A percentile compares a stretch with the other conserved stretches of the same genome.
Evolutionary conservation across 192 early-diverging fungal species (phyloP).

Genomic region (Podila verticillata): DNA sequence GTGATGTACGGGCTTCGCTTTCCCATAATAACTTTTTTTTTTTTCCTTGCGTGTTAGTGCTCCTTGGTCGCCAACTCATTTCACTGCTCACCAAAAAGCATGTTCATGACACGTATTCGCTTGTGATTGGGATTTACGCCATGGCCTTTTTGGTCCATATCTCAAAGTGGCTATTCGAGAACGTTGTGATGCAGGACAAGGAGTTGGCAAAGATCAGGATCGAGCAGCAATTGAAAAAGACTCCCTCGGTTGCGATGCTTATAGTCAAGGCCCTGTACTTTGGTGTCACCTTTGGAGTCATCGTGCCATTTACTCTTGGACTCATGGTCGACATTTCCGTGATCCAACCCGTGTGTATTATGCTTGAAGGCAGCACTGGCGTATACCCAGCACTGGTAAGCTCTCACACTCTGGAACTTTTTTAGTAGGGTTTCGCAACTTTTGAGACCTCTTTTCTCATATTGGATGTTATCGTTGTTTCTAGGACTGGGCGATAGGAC

Average conservation of each 20-base stretch:
- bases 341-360: slow-evolving; percentile 64
- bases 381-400: slow-evolving; percentile 51
- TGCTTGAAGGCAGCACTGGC: slow-evolving; percentile 31
- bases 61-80: slow-evolving; percentile 65
- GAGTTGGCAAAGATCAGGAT: slow-evolving; percentile 12
- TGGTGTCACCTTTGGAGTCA: slow-evolving; percentile 62
- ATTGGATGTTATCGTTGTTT: slow-evolving; percentile 30
- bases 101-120: slow-evolving; percentile 83
- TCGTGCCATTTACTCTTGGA: slow-evolving; percentile 75
- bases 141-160: slow-evolving; percentile 30
- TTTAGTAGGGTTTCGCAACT: background rate
- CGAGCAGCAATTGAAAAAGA: slow-evolving; percentile 8
- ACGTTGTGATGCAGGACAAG: slow-evolving; percentile 13
- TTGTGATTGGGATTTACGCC: slow-evolving; percentile 74
- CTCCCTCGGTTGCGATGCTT: slow-evolving; percentile 21
- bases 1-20: background rate
- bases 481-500: slow-evolving; percentile 79
- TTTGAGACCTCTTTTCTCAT: background rate
- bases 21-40: slow-evolving; percentile 15
- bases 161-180: slow-evolving; percentile 44
- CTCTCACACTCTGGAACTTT: no score
- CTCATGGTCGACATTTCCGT: slow-evolving; percentile 80
- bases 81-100: slow-evolving; percentile 57
- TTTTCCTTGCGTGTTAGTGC: slow-evolving; percentile 57
- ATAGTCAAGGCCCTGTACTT: slow-evolving; percentile 62